These are phyloP conservation scores for Globisporangium heterothallicum DNA, from an alignment of 352 stramenopile species.

Conservation along the genomic window DNA sequence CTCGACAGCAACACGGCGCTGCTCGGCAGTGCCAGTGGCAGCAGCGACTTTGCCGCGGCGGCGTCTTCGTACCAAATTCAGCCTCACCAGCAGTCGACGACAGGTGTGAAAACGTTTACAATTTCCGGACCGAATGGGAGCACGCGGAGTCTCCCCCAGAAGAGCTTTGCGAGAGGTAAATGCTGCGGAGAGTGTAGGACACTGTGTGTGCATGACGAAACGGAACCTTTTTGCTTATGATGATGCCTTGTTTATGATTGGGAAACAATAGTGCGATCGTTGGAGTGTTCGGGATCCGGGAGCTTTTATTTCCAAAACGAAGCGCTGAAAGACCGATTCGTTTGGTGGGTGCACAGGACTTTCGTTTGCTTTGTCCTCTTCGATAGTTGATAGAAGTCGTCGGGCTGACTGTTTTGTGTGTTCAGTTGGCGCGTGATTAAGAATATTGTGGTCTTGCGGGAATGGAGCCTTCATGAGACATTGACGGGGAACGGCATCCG, in stretches of 20 bases:
- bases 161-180: constrained; percentile 55
- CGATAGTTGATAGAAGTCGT: too few relatives aligned
- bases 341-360: constrained; percentile 26
- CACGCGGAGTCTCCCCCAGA: constrained; percentile 33
- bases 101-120: constrained; percentile 14
- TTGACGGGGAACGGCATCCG: constrained; percentile 50
- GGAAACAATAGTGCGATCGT: constrained; percentile 51
- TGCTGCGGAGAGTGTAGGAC: neutral
- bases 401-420: constrained; percentile 2
- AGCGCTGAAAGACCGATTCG: constrained; percentile 54
- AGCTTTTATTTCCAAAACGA: constrained; percentile 77
- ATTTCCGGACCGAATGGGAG: constrained; percentile 10
- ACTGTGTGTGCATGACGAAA: constrained; percentile 3
- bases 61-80: constrained; percentile 6
- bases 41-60: constrained; percentile 3
- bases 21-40: constrained; percentile 14
- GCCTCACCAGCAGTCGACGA: constrained; percentile 10
- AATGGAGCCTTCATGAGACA: constrained; percentile 65
- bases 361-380: neutral
- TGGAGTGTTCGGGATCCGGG: constrained; percentile 60
- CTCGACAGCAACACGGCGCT: constrained; percentile 9
- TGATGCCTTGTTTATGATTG: neutral
- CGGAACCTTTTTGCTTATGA: neutral
- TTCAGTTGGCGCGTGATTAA: constrained; percentile 63
- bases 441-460: constrained; percentile 64